Evolutionary conservation across 495 filamentous ascomycete genomes (phyloP).

Genomic region (Aspergillus carlsbadensis): DNA sequence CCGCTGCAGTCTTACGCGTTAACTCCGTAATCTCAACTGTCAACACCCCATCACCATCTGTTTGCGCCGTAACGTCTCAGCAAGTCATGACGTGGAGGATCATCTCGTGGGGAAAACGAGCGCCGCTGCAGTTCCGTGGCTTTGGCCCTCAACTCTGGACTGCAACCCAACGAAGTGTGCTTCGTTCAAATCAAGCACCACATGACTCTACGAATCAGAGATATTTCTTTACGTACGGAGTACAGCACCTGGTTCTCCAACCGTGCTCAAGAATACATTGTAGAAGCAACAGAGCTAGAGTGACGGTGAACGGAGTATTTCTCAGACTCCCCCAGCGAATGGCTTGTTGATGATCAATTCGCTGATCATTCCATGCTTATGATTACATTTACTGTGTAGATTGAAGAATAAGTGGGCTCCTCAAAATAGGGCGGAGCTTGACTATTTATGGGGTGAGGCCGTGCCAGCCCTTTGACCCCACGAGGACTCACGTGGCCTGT

Average conservation of each 20-base stretch:
- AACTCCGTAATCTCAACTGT: neutral
- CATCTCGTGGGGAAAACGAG: neutral
- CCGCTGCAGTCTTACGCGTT: neutral
- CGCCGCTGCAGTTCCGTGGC: neutral
- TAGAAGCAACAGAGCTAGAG: neutral
- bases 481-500: too few relatives aligned
- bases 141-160: neutral
- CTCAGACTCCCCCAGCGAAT: neutral
- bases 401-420: conserved; percentile 3
- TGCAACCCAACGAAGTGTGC: neutral
- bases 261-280: conserved; percentile 8
- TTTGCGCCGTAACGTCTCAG: neutral
- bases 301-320: neutral
- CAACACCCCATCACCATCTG: neutral
- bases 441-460: neutral
- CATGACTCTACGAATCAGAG: neutral
- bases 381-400: conserved; percentile 11
- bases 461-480: too few relatives aligned
- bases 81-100: conserved; percentile 16
- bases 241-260: neutral
- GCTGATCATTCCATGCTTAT: neutral
- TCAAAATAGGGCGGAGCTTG: neutral
- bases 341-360: neutral
- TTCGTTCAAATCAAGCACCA: neutral
- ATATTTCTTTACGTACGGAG: neutral